Percentiles rank a stretch among this genome's conserved stretches.
These are phyloP conservation scores for Calocera cornea DNA, from an alignment of 768 basidiomycete species.

Conservation along the genomic window DNA sequence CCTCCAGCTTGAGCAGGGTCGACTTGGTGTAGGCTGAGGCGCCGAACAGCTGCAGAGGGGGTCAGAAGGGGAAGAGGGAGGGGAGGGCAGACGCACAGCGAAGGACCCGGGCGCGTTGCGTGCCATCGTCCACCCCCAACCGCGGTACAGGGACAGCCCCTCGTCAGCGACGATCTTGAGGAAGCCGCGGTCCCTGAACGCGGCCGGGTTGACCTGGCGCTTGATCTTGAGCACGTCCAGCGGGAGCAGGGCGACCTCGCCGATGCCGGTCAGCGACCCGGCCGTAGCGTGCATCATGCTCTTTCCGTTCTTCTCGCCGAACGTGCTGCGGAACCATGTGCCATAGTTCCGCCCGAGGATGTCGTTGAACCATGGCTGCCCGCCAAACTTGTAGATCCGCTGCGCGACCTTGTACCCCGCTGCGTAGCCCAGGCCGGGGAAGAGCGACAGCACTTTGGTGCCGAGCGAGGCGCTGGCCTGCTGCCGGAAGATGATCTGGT, in stretches of 20 bases:
- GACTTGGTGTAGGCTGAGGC: constrained; percentile 92
- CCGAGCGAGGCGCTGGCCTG: constrained; percentile 53
- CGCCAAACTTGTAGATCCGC: constrained; percentile 94
- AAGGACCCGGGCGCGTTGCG: constrained; percentile 93
- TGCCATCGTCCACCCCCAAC: constrained; percentile 99
- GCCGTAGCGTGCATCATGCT: constrained; percentile 91
- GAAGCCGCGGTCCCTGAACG: constrained; percentile 87
- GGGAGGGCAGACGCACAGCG: constrained; percentile 42
- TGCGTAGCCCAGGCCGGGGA: constrained; percentile 95
- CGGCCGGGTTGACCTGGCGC: constrained; percentile 95
- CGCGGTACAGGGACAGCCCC: constrained; percentile 81
- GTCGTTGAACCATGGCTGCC: constrained; percentile 96
- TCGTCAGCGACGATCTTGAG: constrained; percentile 84
- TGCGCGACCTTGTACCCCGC: constrained; percentile 95
- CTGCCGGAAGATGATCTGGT: constrained; percentile 66
- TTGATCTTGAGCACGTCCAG: constrained; percentile 97
- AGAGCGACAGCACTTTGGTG: constrained; percentile 74
- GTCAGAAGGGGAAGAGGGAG: not conserved
- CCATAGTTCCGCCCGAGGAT: constrained; percentile 72
- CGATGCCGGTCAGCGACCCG: constrained; percentile 72
- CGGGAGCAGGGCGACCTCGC: constrained; percentile 95
- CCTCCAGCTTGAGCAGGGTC: constrained; percentile 72
- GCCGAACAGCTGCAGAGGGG: constrained; percentile 68
- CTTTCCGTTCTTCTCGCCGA: constrained; percentile 91
- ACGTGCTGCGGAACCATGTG: constrained; percentile 60